Base-by-base conservation (phyloP, 1,284 basidiomycete species). In the Pyrrhoderma lamaoense region DNA sequence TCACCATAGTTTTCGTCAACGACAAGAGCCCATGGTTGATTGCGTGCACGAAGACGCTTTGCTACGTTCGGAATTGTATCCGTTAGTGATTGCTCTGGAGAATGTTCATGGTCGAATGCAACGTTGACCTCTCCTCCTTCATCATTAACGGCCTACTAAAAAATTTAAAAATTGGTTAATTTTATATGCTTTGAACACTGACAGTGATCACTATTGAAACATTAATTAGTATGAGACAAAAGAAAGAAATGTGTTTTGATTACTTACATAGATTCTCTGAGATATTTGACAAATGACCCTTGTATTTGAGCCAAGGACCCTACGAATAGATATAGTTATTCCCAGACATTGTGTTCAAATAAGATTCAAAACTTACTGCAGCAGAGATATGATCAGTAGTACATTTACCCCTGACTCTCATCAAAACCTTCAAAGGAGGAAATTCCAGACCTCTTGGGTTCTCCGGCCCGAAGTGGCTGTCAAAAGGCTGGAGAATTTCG, bases 261-360 rank as follows among this genome's bases (percentile, higher is more conserved):
- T 18, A 76, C 86, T 64, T 63, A 91, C 89, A 69, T 11, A 96
- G 82, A 69, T 99, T 99, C 68, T 98, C 93, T 1, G 94, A 93
- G 55, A 98, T 93, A 67, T 98, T 97, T 40, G 85, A 88, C 39
- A 99, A 73, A 69, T 99, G 94, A 0, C 94, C 89, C 65, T 93
- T 99, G 75, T 96, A 99, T 74, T 98, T 98, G 58, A 99, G 72
- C 96, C 96, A 99, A 37, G 92, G 89, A 1, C 93, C 93, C 86
- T 89, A 59, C 51, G 37, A 13, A 48, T 53, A 16, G 22, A 25
- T 25, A 31, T n/a, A 16, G 19, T 37, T 18, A 34, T 14, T 45
- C 45, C 5, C 8, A 8, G 16, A 45, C 13, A 37, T n/a, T 42
- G 8, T n/a, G 8, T 14, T 8, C n/a, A 46, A 43, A 48, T 11